Evolutionary conservation across 2,329 filamentous ascomycete species (phyloP).

Genomic region (Clonostachys byssicola): DNA sequence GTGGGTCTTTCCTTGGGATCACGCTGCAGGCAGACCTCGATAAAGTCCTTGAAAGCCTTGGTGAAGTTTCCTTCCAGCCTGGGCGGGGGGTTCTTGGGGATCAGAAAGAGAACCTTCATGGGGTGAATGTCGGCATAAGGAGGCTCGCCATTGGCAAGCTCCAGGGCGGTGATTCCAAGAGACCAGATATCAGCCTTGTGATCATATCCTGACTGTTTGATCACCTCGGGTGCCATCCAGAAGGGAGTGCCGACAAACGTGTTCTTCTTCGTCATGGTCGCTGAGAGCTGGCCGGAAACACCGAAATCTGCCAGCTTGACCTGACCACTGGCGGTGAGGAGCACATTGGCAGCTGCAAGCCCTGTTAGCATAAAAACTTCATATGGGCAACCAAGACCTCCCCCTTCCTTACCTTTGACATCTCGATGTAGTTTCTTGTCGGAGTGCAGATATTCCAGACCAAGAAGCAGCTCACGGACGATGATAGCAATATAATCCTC

Average conservation of each 20-base stretch:
- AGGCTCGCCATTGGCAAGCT: conserved; percentile 86
- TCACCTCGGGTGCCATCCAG: conserved; percentile 99
- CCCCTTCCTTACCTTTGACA: conserved; percentile 69
- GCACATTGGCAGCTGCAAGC: conserved; percentile 76
- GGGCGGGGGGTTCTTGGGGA: conserved; percentile 90
- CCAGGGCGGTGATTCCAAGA: conserved; percentile 87
- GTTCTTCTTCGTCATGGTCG: conserved; percentile 99
- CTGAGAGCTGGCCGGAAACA: conserved; percentile 91
- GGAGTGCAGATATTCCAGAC: conserved; percentile 86
- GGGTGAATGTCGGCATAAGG: conserved; percentile 96
- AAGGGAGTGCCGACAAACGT: conserved; percentile 98
- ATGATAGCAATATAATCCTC: conserved; percentile 99
- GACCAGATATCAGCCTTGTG: conserved; percentile 99
- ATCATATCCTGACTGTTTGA: conserved; percentile 97
- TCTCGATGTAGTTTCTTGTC: conserved; percentile 97
- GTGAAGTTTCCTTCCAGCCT: conserved; percentile 77
- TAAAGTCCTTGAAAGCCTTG: conserved; percentile 79
- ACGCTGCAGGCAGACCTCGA: conserved; percentile 78
- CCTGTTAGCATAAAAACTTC: not conserved
- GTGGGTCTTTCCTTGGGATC: conserved; percentile 87
- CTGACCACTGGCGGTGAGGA: conserved; percentile 85
- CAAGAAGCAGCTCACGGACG: conserved; percentile 80
- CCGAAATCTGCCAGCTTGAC: conserved; percentile 98
- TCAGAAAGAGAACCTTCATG: conserved; percentile 96
- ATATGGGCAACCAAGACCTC: not conserved